A percentile compares a stretch with the other conserved stretches of the same genome.
Evolutionary conservation across 129 eudicot genomes (phyloP).

Genomic region (Artemisia argyi): DNA sequence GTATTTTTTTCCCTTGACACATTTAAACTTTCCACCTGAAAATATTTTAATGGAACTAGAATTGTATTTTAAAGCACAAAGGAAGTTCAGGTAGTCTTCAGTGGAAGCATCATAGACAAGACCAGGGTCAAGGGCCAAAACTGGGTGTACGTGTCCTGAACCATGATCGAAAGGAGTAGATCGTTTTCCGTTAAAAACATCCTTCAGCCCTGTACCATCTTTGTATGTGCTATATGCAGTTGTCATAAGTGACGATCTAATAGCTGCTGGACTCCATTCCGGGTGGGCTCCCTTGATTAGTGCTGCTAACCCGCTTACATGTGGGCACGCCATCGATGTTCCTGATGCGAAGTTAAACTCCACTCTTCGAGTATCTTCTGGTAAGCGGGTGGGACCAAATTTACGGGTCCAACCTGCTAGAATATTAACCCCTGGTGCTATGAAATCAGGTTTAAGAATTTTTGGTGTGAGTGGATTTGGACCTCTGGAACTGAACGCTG

Average conservation of each 20-base stretch:
- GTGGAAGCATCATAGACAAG: slow-evolving; percentile 24
- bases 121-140: slow-evolving; percentile 30
- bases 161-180: slow-evolving; percentile 36
- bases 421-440: slow-evolving; percentile 89
- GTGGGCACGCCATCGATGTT: slow-evolving; percentile 89
- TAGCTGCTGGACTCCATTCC: slow-evolving; percentile 86
- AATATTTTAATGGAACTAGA: slow-evolving; percentile 12
- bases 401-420: slow-evolving; percentile 76
- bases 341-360: slow-evolving; percentile 66
- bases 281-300: slow-evolving; percentile 66
- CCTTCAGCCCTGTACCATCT: slow-evolving; percentile 44
- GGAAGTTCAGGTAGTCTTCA: slow-evolving; percentile 27
- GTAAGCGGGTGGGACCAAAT: slow-evolving; percentile 49
- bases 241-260: slow-evolving; percentile 75
- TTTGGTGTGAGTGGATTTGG: slow-evolving; percentile 86
- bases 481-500: slow-evolving; percentile 84
- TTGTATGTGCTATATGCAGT: slow-evolving; percentile 71
- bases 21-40: slow-evolving; percentile 28
- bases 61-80: slow-evolving; percentile 41
- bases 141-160: slow-evolving; percentile 40
- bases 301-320: slow-evolving; percentile 70
- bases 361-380: slow-evolving; percentile 50
- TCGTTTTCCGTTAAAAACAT: slow-evolving; percentile 50
- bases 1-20: slow-evolving; percentile 32
- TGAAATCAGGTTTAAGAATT: slow-evolving; percentile 73